A percentile compares a stretch with the other conserved stretches of the same genome.
Evolutionary conservation across 2,329 filamentous ascomycete genomes (phyloP).

Genomic region (Thielaviopsis musarum): DNA sequence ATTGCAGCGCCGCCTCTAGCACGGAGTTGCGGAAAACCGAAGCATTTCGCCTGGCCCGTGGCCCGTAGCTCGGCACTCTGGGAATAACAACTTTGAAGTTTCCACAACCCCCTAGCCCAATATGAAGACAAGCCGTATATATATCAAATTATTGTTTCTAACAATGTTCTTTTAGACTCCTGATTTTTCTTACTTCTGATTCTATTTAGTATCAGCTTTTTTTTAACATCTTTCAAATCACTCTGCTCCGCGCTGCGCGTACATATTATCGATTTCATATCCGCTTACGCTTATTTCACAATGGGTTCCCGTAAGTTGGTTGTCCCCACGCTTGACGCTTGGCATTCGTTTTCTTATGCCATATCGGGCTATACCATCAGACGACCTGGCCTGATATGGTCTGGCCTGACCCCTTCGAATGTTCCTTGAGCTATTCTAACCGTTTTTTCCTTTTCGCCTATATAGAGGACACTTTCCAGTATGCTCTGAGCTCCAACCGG

Average conservation of each 20-base stretch:
- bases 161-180: background rate
- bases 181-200: background rate
- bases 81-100: no score
- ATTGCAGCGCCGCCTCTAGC: no score
- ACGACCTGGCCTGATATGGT: background rate
- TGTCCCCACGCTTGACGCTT: background rate
- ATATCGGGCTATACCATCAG: background rate
- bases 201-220: background rate
- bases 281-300: background rate
- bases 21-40: no score
- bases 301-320: background rate
- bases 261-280: background rate
- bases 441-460: background rate
- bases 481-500: constrained; percentile 50
- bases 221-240: background rate
- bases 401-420: background rate
- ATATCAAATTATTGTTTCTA: background rate
- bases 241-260: background rate
- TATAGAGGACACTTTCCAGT: constrained; percentile 40
- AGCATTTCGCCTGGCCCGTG: no score
- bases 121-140: no score
- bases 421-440: background rate
- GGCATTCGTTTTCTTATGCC: background rate
- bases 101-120: no score
- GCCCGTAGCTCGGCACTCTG: no score